Evolutionary conservation across 148 eudicot genomes (phyloP), one percentile per base, ranked within the genome.

Genomic region (Fagopyrum esculentum): DNA sequence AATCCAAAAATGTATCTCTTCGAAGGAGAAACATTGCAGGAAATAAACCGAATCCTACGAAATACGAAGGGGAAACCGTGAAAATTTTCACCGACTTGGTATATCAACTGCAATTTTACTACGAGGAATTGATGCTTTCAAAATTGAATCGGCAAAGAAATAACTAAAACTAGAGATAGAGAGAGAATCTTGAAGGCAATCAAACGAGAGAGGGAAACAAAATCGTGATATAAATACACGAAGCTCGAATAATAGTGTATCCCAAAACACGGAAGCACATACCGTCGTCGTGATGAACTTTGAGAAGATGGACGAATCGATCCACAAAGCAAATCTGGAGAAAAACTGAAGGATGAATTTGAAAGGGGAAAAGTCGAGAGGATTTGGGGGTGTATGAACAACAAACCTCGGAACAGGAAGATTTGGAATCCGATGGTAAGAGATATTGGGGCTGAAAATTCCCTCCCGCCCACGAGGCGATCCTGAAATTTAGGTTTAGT

Each of bases 251-350:
- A 77, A 78, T 0, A 80, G n/a, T 72, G 77, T 64, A 73, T 77
- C 68, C 46, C 75, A 80, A 77, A 77, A 74, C 50, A 80, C 74
- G 70, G 81, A 83, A 69, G 78, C 74, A 75, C 76, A 81, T 52
- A 83, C 75, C 77, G 76, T 73, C 83, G 79, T 83, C 77, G 86
- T 78, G 81, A 75, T 80, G 68, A 75, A 50, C 76, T 77, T 74
- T 66, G 77, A 77, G 77, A 77, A 76, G 83, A 80, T 78, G 74
- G 81, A 78, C 77, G 70, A 69, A 35, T 11, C 45, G 17, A 35
- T 40, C 47, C 71, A 17, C 71, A 13, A 43, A 2, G 71, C 71
- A 66, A 66, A 40, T 43, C 71, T 40, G 63, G 61, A 16, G 61
- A 51, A 51, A 10, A 11, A 10, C 3, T 10, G 66, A 11, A 57